Percentiles rank a stretch among this genome's conserved stretches.
Conservation (phyloP, 306 rosid species). For the Prinsepia uniflora region DNA sequence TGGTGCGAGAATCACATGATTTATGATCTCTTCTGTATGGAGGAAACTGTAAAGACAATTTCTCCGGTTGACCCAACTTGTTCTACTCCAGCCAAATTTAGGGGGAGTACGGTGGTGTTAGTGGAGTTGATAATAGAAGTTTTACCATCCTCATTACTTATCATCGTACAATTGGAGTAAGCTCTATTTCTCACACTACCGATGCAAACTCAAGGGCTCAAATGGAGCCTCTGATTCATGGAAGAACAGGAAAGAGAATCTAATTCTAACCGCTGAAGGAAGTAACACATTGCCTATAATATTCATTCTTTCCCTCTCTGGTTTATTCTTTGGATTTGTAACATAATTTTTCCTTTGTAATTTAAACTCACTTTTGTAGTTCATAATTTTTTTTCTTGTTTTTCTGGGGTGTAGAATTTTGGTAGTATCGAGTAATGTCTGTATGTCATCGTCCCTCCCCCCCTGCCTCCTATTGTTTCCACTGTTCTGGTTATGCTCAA, state of each 20-base stretch:
- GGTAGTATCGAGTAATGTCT: conserved; percentile 4
- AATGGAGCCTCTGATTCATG: conserved; percentile 32
- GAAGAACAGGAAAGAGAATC: conserved; percentile 27
- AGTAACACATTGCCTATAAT: conserved; percentile 2
- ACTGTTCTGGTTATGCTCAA: too few relatives aligned
- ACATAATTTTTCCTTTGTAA: conserved; percentile 37
- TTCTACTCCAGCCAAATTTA: conserved; percentile 18
- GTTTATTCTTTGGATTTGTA: conserved; percentile 38
- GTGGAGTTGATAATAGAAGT: conserved; percentile 21
- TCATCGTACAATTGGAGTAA: conserved; percentile 32
- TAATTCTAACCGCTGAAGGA: conserved; percentile 18
- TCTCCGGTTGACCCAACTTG: conserved; percentile 20
- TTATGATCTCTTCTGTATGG: conserved; percentile 30
- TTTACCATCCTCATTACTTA: conserved; percentile 20
- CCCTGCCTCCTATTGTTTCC: neutral
- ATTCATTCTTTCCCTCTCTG: conserved; percentile 15
- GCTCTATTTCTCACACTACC: conserved; percentile 35
- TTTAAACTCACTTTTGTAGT: conserved; percentile 12
- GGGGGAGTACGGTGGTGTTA: conserved; percentile 1
- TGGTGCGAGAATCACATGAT: conserved; percentile 69
- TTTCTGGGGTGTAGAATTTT: neutral
- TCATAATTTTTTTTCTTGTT: neutral
- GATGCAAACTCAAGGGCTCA: conserved; percentile 33
- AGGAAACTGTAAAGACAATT: conserved; percentile 17
- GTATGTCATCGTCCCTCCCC: neutral